Conservation (phyloP, 2,329 filamentous ascomycete species). For the Colletotrichum paranaense region DNA sequence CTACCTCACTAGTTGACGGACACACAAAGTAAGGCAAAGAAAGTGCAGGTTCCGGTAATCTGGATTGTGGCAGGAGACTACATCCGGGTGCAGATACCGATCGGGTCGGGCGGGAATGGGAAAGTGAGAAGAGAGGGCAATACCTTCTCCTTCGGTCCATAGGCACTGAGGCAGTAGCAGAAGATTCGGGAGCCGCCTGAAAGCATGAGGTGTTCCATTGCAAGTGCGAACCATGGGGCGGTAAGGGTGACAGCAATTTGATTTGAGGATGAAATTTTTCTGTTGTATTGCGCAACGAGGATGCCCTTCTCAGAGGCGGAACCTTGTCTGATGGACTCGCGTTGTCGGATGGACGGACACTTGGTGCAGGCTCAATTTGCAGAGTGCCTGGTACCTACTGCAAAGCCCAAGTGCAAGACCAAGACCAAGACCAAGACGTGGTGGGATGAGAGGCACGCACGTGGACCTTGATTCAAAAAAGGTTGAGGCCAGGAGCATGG, state of each 20-base stretch:
- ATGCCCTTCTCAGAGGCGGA: background rate
- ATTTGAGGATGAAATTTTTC: background rate
- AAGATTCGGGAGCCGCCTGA: background rate
- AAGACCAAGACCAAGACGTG: background rate
- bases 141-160: too few relatives aligned
- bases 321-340: constrained; percentile 7
- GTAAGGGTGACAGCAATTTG: background rate
- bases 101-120: background rate
- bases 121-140: background rate
- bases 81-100: constrained; percentile 10
- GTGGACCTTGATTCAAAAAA: background rate
- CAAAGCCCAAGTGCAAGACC: background rate
- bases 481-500: background rate
- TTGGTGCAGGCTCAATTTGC: background rate
- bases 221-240: background rate
- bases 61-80: constrained; percentile 9
- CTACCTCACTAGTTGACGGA: background rate
- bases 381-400: background rate
- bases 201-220: background rate
- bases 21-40: constrained; percentile 9
- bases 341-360: background rate
- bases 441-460: background rate
- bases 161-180: background rate
- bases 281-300: constrained; percentile 5
- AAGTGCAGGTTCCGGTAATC: background rate